Evolutionary conservation across 2,329 filamentous ascomycete species (phyloP).

Genomic region (Fusarium sp.): DNA sequence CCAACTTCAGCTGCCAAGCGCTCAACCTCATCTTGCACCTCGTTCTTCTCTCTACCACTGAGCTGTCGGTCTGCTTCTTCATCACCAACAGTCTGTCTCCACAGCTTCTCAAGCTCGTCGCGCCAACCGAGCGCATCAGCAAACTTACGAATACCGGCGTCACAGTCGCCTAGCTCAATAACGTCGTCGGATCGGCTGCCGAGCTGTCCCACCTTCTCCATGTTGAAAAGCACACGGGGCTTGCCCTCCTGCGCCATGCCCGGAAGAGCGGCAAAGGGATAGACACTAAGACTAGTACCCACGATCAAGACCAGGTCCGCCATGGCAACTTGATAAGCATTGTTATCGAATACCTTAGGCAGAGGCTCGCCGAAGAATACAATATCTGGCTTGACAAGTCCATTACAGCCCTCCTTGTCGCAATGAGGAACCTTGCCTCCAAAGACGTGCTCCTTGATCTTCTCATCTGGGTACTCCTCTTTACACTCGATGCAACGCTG

Average conservation of each 20-base stretch:
- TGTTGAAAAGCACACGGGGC: conserved; percentile 89
- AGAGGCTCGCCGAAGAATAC: conserved; percentile 90
- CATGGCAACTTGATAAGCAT: conserved; percentile 62
- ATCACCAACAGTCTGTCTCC: conserved; percentile 76
- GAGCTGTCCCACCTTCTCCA: conserved; percentile 83
- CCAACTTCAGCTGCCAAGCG: conserved; percentile 56
- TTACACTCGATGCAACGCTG: conserved; percentile 94
- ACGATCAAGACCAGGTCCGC: conserved; percentile 87
- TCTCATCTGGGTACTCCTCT: conserved; percentile 75
- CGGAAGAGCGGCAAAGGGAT: conserved; percentile 89
- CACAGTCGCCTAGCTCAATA: conserved; percentile 83
- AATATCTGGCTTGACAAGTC: conserved; percentile 92
- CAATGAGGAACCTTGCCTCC: conserved; percentile 80
- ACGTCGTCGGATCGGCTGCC: conserved; percentile 88
- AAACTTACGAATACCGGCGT: conserved; percentile 81
- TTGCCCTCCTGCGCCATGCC: conserved; percentile 69
- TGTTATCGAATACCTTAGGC: conserved; percentile 54
- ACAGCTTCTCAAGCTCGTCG: conserved; percentile 82
- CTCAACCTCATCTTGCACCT: conserved; percentile 62
- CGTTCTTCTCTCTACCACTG: conserved; percentile 51
- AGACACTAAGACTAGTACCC: conserved; percentile 88
- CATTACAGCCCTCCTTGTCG: conserved; percentile 70
- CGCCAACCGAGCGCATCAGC: conserved; percentile 87
- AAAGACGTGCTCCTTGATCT: conserved; percentile 79
- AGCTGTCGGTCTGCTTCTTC: conserved; percentile 67